These are phyloP conservation scores for Plenodomus biglobosus DNA, from an alignment of 2,329 filamentous ascomycete species.

Conservation along the genomic window DNA sequence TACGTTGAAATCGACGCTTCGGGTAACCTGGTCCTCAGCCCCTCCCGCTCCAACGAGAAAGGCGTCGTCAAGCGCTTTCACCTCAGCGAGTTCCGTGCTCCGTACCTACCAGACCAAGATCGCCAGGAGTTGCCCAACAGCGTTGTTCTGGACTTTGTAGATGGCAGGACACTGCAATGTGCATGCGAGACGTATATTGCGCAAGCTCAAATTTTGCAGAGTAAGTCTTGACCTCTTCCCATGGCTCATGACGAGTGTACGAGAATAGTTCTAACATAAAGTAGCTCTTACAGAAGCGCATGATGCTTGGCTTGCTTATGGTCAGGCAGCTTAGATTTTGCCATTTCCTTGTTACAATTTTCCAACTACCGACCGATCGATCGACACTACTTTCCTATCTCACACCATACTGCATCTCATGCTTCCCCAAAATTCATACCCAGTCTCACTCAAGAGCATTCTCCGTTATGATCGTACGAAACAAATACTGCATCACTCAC, in stretches of 20 bases:
- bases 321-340: slow-evolving; percentile 21
- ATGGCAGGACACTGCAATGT: slow-evolving; percentile 64
- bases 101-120: slow-evolving; percentile 85
- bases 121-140: slow-evolving; percentile 91
- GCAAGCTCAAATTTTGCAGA: slow-evolving; percentile 42
- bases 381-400: not conserved
- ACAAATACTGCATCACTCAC: not conserved
- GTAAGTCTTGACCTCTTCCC: slow-evolving; percentile 21
- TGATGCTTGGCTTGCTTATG: slow-evolving; percentile 41
- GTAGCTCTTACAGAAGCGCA: slow-evolving; percentile 44
- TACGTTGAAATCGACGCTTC: slow-evolving; percentile 82
- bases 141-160: slow-evolving; percentile 63
- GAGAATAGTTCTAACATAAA: slow-evolving; percentile 13
- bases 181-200: slow-evolving; percentile 48
- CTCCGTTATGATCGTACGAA: not conserved
- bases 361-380: not conserved
- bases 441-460: not conserved
- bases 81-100: slow-evolving; percentile 77
- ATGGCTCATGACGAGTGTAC: not conserved
- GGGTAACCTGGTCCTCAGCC: slow-evolving; percentile 79
- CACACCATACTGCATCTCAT: not conserved
- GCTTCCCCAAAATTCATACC: slow-evolving; percentile 2
- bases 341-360: slow-evolving; percentile 1
- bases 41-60: slow-evolving; percentile 64
- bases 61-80: slow-evolving; percentile 78